Evolutionary conservation across 164 flowering plant species (phyloP).

Genomic region (Chimonanthus salicifolius): DNA sequence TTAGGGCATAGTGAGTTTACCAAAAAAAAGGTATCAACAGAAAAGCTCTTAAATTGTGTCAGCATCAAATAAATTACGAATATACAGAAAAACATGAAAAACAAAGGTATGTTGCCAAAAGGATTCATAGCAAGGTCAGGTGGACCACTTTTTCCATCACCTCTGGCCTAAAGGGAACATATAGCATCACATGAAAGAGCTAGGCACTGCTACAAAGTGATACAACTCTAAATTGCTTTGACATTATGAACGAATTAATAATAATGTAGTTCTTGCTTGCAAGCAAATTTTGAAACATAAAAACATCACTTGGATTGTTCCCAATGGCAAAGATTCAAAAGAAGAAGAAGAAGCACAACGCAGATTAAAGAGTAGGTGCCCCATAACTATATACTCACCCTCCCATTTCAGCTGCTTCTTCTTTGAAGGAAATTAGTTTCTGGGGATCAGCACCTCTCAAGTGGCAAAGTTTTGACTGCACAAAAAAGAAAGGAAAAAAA

Average conservation of each 20-base stretch:
- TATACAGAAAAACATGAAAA: too few relatives aligned
- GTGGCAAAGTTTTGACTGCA: slow-evolving; percentile 74
- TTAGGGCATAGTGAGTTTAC: too few relatives aligned
- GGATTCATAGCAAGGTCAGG: too few relatives aligned
- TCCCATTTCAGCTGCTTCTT: slow-evolving; percentile 89
- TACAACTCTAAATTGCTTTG: background rate
- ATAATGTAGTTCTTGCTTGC: background rate
- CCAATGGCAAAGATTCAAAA: background rate
- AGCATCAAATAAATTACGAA: too few relatives aligned
- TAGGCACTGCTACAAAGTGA: background rate
- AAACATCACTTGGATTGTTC: background rate
- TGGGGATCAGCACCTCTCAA: slow-evolving; percentile 49
- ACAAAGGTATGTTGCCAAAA: too few relatives aligned
- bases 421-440: slow-evolving; percentile 47
- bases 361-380: background rate
- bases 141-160: too few relatives aligned
- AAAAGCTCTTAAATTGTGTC: too few relatives aligned
- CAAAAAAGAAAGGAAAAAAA: background rate
- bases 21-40: too few relatives aligned
- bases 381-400: slow-evolving; percentile 55
- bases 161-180: too few relatives aligned
- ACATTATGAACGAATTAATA: background rate
- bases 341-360: background rate
- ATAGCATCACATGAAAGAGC: too few relatives aligned
- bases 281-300: background rate